Evolutionary conservation across 1,284 basidiomycete species (phyloP).

Genomic region (Ganoderma resinaceum): DNA sequence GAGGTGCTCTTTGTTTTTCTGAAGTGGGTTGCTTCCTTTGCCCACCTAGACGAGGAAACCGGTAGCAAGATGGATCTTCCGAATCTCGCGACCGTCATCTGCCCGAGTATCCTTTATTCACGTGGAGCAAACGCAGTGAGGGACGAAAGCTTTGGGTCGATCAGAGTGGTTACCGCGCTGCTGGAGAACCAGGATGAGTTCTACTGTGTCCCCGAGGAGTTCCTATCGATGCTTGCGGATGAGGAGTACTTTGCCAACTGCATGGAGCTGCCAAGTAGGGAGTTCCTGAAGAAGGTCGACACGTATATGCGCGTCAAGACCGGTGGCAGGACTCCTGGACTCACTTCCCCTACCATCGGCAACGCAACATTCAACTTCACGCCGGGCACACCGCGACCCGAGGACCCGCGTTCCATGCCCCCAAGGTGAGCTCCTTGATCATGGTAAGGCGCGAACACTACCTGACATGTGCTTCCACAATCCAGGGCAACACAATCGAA

Average conservation of each 20-base stretch:
- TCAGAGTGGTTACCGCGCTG: conserved; percentile 84
- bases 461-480: neutral
- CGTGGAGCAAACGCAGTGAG: conserved; percentile 87
- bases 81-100: conserved; percentile 98
- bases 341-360: conserved; percentile 45
- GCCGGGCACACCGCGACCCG: conserved; percentile 34
- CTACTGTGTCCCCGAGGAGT: conserved; percentile 88
- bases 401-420: conserved; percentile 39
- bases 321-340: conserved; percentile 48
- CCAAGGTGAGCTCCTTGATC: conserved; percentile 34
- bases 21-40: conserved; percentile 99
- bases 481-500: conserved; percentile 36
- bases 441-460: no score
- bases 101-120: conserved; percentile 93
- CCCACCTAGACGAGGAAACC: conserved; percentile 97
- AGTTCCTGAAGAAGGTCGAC: conserved; percentile 91
- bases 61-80: conserved; percentile 98
- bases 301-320: conserved; percentile 68
- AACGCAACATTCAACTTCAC: conserved; percentile 41
- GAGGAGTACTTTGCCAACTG: conserved; percentile 86
- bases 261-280: conserved; percentile 86
- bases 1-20: conserved; percentile 98
- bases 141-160: conserved; percentile 94
- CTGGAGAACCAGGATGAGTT: conserved; percentile 96
- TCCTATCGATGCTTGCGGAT: conserved; percentile 82